Conservation (phyloP, 805 yeast genomes). For the Candida fluviatilis region DNA sequence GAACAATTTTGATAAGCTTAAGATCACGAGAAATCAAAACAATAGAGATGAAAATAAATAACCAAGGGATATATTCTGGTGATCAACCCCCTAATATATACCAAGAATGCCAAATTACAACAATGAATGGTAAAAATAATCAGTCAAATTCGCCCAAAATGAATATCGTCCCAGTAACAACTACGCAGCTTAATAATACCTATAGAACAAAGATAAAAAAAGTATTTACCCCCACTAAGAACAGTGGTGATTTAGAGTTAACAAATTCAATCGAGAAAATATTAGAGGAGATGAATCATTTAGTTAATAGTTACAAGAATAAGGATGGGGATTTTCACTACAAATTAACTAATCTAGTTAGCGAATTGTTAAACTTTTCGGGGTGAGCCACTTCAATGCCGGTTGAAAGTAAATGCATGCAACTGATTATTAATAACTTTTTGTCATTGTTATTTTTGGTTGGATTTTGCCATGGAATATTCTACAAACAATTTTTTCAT, state of each 20-base stretch:
- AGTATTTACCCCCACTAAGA: slow-evolving; percentile 31
- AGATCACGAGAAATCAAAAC: slow-evolving; percentile 43
- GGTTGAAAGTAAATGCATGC: too few species aligned
- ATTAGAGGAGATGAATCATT: slow-evolving; percentile 23
- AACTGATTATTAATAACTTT: too few species aligned
- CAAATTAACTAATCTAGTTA: slow-evolving; percentile 14
- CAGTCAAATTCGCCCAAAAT: slow-evolving; percentile 5
- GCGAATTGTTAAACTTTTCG: slow-evolving; percentile 5
- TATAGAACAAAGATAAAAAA: slow-evolving; percentile 35
- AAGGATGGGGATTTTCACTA: slow-evolving; percentile 14
- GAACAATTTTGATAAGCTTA: slow-evolving; percentile 40
- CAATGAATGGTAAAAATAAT: slow-evolving; percentile 4
- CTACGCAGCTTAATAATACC: slow-evolving; percentile 9
- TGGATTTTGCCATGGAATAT: too few species aligned
- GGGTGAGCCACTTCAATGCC: not conserved
- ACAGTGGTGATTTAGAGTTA: slow-evolving; percentile 26
- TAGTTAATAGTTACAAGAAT: slow-evolving; percentile 9
- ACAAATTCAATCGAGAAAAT: slow-evolving; percentile 23
- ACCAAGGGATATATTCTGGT: slow-evolving; percentile 1
- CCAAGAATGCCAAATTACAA: slow-evolving; percentile 2
- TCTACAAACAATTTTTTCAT: too few species aligned
- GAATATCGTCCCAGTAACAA: not conserved
- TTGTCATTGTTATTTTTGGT: too few species aligned
- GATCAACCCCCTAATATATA: not conserved
- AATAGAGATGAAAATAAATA: slow-evolving; percentile 35